Percentiles rank a stretch among this genome's conserved stretches.
Conservation (phyloP, 2,329 filamentous ascomycete genomes). For the Calonectria hongkongensis region DNA sequence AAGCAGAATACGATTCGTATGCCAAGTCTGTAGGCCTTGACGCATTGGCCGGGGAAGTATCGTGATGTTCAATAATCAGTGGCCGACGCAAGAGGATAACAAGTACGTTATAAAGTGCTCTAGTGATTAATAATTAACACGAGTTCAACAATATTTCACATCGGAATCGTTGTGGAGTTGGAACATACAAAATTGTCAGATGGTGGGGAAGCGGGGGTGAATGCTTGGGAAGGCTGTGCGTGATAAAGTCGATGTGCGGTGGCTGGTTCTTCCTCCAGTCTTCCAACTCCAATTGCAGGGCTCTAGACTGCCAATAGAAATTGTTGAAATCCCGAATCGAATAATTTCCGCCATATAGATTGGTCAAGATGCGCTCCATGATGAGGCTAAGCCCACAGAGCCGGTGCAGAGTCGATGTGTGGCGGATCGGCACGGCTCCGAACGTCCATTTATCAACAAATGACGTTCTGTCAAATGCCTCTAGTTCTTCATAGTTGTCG, state of each 20-base stretch:
- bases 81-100: slow-evolving; percentile 73
- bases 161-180: accelerated
- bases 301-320: slow-evolving; percentile 19
- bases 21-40: slow-evolving; percentile 1
- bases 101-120: slow-evolving; percentile 70
- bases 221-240: slow-evolving; percentile 34
- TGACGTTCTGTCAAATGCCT: slow-evolving; percentile 66
- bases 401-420: slow-evolving; percentile 64
- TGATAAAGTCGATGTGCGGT: slow-evolving; percentile 51
- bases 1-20: slow-evolving; percentile 18
- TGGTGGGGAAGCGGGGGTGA: not conserved
- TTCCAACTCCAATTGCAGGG: slow-evolving; percentile 12
- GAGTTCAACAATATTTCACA: too few relatives aligned
- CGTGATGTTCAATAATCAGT: slow-evolving; percentile 65
- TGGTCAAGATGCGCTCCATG: slow-evolving; percentile 30
- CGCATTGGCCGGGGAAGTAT: not conserved
- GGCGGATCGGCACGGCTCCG: slow-evolving; percentile 59
- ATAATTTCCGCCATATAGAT: slow-evolving; percentile 20
- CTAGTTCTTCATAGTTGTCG: slow-evolving; percentile 72
- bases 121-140: slow-evolving; percentile 14
- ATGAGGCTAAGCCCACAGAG: slow-evolving; percentile 67
- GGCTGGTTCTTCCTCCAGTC: slow-evolving; percentile 3
- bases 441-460: slow-evolving; percentile 41
- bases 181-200: slow-evolving; percentile 4
- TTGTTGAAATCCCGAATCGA: slow-evolving; percentile 6